These are phyloP conservation scores for Adansonia digitata DNA, from an alignment of 345 rosid species.

Conservation along the genomic window DNA sequence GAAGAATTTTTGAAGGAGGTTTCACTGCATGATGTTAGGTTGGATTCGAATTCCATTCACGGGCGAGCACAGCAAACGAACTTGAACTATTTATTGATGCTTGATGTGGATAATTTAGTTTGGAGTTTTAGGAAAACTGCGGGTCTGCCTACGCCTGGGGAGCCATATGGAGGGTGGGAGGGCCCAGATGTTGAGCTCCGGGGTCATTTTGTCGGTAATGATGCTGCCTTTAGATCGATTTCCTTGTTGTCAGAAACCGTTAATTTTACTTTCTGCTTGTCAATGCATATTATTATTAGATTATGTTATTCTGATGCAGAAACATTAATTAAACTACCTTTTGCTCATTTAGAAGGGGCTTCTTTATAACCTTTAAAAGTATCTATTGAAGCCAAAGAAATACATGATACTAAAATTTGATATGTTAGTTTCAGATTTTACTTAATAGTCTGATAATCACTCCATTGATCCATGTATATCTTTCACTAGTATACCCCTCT, in stretches of 20 bases:
- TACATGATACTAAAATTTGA: background rate
- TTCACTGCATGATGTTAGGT: constrained; percentile 74
- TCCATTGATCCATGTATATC: background rate
- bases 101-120: constrained; percentile 69
- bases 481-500: background rate
- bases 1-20: constrained; percentile 63
- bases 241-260: background rate
- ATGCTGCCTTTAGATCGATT: constrained; percentile 16
- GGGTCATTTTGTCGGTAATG: constrained; percentile 90
- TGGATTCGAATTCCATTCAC: constrained; percentile 53
- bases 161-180: constrained; percentile 91
- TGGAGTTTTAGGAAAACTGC: constrained; percentile 89
- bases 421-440: background rate
- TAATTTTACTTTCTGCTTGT: background rate
- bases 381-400: background rate
- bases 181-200: constrained; percentile 60
- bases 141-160: constrained; percentile 61
- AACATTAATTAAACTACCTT: background rate
- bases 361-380: constrained; percentile 5
- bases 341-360: background rate
- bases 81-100: constrained; percentile 72
- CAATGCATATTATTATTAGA: background rate
- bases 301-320: constrained; percentile 1
- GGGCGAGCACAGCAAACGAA: constrained; percentile 85
- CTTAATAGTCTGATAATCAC: background rate